Percentiles rank a stretch among this genome's conserved stretches.
These are phyloP conservation scores for Penstemon eatonii DNA, from an alignment of 257 asterid genomes.

Conservation along the genomic window DNA sequence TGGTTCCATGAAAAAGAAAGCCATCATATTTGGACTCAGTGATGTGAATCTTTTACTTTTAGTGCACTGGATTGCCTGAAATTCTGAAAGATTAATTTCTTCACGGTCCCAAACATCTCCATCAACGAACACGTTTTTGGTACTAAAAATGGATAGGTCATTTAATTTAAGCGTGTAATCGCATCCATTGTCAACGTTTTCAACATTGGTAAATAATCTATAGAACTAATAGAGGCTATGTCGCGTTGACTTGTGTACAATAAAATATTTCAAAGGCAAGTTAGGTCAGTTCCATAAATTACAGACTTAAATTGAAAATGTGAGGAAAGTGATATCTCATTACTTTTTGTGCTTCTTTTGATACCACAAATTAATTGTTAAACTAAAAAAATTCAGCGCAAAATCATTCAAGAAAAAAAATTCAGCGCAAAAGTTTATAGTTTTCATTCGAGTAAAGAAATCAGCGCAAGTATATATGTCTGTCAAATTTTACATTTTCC, in stretches of 20 bases:
- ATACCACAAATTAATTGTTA: no score
- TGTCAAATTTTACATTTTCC: no score
- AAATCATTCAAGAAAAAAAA: no score
- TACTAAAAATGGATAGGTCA: neutral
- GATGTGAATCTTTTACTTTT: constrained; percentile 9
- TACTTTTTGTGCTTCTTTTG: no score
- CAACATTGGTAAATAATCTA: neutral
- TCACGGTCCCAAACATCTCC: neutral
- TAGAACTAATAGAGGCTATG: neutral
- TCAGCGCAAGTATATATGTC: no score
- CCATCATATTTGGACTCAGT: neutral
- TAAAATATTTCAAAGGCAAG: constrained; percentile 28
- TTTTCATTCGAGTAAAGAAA: no score
- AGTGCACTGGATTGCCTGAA: neutral
- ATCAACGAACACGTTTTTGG: neutral
- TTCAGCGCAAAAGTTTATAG: no score
- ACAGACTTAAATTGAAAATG: constrained; percentile 15
- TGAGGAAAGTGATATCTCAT: neutral
- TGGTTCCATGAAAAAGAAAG: neutral
- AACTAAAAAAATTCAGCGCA: no score
- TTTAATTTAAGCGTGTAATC: no score
- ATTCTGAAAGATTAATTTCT: neutral
- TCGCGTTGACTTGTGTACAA: constrained; percentile 29
- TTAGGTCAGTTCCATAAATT: constrained; percentile 32
- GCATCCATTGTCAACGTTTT: constrained; percentile 15